These are phyloP conservation scores for Coniella vitis DNA, from an alignment of 2,329 filamentous ascomycete species.

Conservation along the genomic window DNA sequence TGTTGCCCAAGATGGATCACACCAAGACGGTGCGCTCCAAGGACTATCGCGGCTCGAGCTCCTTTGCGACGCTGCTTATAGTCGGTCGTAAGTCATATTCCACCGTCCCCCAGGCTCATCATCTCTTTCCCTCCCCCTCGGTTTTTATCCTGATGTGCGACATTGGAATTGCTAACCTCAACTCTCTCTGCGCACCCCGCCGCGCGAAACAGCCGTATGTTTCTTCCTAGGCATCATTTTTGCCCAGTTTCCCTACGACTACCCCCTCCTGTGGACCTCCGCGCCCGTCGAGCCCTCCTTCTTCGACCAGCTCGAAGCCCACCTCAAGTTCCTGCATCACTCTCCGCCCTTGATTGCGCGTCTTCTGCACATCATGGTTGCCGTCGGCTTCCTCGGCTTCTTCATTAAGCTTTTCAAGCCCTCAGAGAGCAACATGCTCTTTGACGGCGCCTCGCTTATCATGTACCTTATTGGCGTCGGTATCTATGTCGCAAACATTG, in stretches of 20 bases:
- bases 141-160: too few species aligned
- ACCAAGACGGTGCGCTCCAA: constrained; percentile 51
- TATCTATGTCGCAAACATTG: constrained; percentile 92
- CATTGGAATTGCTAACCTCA: too few species aligned
- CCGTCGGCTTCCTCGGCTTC: constrained; percentile 80
- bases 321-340: constrained; percentile 85
- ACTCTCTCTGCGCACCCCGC: constrained; percentile 1
- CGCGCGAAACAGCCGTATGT: constrained; percentile 58
- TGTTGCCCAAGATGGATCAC: constrained; percentile 35
- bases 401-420: constrained; percentile 92
- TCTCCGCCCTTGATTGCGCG: constrained; percentile 87
- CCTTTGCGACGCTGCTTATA: constrained; percentile 95
- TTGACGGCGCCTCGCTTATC: constrained; percentile 76
- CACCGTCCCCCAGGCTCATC: too few species aligned
- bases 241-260: constrained; percentile 93
- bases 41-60: constrained; percentile 54
- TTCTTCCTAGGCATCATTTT: constrained; percentile 99
- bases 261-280: constrained; percentile 75
- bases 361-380: constrained; percentile 89
- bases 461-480: constrained; percentile 82
- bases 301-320: constrained; percentile 79
- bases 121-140: constrained; percentile 9
- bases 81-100: constrained; percentile 85
- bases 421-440: constrained; percentile 89
- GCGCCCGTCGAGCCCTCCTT: constrained; percentile 58